These are phyloP conservation scores for Rhododendron griersonianum DNA, from an alignment of 148 eudicot genomes.

Conservation along the genomic window DNA sequence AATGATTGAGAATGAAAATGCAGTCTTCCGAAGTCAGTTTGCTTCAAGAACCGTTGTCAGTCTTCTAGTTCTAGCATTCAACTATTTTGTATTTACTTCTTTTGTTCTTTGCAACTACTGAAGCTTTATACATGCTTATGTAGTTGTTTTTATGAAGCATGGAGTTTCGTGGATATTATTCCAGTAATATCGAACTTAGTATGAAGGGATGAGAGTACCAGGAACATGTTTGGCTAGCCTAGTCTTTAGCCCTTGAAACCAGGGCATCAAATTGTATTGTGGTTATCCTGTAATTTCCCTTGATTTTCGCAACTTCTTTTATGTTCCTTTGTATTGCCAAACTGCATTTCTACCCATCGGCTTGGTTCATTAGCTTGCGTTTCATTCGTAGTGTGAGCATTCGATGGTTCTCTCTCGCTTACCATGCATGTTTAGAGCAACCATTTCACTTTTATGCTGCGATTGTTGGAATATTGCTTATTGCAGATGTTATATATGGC, in stretches of 20 bases:
- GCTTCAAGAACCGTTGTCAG: neutral
- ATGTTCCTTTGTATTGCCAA: neutral
- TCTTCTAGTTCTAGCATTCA: neutral
- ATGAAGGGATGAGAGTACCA: neutral
- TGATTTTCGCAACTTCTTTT: neutral
- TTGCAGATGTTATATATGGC: neutral
- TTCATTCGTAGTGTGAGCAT: neutral
- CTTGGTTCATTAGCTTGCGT: neutral
- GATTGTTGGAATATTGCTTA: neutral
- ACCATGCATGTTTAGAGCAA: neutral
- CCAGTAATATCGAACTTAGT: neutral
- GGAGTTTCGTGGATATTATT: neutral
- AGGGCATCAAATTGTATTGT: neutral
- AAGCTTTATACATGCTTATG: constrained; percentile 2
- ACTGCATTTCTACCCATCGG: neutral
- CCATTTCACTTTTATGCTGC: neutral
- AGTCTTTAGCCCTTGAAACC: neutral
- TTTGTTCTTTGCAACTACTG: neutral
- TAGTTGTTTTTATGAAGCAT: neutral
- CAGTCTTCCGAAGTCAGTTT: neutral
- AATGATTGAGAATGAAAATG: neutral
- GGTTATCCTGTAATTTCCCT: neutral
- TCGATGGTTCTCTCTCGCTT: neutral
- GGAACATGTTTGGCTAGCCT: neutral
- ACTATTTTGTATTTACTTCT: neutral